Evolutionary conservation across 208 protist genomes (phyloP), one percentile per base, ranked within the genome.

Genomic region (Wallacemonas sp.): DNA sequence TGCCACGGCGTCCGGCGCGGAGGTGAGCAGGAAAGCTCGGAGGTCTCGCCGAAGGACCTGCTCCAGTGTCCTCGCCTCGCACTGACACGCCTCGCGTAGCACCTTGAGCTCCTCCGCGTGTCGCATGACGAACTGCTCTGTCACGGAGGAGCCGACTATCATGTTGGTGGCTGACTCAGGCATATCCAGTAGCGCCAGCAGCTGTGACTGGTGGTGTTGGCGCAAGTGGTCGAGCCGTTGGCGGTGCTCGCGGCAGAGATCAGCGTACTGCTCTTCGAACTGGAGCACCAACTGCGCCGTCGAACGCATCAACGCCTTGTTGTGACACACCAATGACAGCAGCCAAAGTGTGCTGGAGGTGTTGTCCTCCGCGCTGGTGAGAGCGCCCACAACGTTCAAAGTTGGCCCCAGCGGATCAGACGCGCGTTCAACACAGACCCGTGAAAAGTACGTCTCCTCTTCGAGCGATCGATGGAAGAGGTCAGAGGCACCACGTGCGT

Each of bases 71-170:
- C 41, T 41, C 46, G 82, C 70, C 45, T 36, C 63, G 28, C 38
- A 62, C 1, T 27, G 34, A 26, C 54, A 70, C 55, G 67, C 55
- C n/a, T 39, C 45, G 58, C 80, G 82, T 3, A 86, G 62, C 22
- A 61, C 47, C 47, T 82, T 69, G 15, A 94, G 64, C 60, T 88
- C 85, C 15, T 68, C 17, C 62, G 91, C 68, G 61, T 94, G 88
- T 39, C 77, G 72, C 34, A 83, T 68, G 5, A 94, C 78, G 53
- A 91, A 65, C 5, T 62, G 60, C 58, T 85, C 65, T 44, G 83
- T 90, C 5, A 91, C 61, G 14, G 76, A 67, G 14, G 78, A 80
- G 62, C 80, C 77, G 14, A 94, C 85, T n/a, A 93, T 75, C 71
- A 90, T 82, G 55, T 84, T 72, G 2, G 76, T 63, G 30, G 72